Conservation (phyloP, 1,139 yeast genomes). For the Magnusiomyces sp. region DNA sequence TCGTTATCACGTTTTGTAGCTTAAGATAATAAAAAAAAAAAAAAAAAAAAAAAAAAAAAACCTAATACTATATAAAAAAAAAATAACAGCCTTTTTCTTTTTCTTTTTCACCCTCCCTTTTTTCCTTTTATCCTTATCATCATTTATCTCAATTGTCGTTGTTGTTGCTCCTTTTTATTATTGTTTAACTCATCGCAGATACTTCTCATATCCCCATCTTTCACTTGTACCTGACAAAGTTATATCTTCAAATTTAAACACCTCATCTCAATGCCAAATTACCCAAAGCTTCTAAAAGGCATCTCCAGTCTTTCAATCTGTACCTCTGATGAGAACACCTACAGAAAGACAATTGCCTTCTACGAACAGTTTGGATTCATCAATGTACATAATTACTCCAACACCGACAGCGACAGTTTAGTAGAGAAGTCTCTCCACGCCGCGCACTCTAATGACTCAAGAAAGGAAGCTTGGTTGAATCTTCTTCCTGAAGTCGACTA, state of each 20-base stretch:
- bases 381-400: constrained; percentile 38
- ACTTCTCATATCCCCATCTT: too few species aligned
- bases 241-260: background rate
- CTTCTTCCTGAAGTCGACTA: constrained; percentile 17
- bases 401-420: constrained; percentile 20
- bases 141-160: background rate
- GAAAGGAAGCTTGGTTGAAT: constrained; percentile 25
- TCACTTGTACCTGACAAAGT: too few species aligned
- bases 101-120: background rate
- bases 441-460: constrained; percentile 24
- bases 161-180: background rate
- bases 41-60: too few species aligned
- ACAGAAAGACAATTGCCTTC: constrained; percentile 41
- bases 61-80: background rate
- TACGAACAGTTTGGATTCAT: constrained; percentile 53
- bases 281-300: constrained; percentile 21
- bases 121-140: background rate
- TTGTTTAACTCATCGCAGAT: background rate
- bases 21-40: background rate
- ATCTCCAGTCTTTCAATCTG: constrained; percentile 48
- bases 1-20: too few species aligned
- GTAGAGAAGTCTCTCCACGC: constrained; percentile 23
- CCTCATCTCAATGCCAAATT: constrained; percentile 3
- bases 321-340: constrained; percentile 42
- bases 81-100: background rate